Conservation (phyloP, 768 basidiomycete genomes). For the Tylopilus sp. region DNA sequence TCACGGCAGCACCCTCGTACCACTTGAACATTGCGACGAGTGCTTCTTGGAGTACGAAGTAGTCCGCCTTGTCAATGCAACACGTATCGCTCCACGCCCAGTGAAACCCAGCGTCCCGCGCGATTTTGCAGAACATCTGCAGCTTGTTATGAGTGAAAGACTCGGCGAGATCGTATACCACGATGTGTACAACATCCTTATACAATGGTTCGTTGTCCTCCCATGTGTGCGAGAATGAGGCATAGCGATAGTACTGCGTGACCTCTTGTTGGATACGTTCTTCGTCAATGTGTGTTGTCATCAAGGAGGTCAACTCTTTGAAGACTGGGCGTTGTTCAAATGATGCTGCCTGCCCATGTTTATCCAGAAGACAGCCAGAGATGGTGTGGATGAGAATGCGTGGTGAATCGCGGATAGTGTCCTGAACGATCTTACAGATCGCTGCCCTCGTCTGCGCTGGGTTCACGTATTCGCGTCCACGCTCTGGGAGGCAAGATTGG, state of each 20-base stretch:
- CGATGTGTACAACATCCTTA: background rate
- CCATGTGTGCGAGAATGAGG: background rate
- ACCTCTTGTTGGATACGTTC: background rate
- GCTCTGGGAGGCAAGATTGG: background rate
- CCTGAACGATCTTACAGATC: background rate
- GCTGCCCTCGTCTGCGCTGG: background rate
- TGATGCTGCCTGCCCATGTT: background rate
- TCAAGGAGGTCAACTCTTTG: background rate
- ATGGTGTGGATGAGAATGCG: background rate
- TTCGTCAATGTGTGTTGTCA: background rate
- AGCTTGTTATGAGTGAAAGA: background rate
- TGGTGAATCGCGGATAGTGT: background rate
- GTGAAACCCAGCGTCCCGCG: background rate
- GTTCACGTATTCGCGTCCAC: background rate
- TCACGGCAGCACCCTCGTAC: background rate
- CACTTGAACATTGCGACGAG: slow-evolving; percentile 3
- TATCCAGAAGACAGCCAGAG: background rate
- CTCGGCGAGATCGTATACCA: background rate
- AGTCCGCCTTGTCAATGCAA: too few relatives aligned
- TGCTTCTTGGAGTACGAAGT: background rate
- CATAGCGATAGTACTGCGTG: background rate
- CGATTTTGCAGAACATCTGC: slow-evolving; percentile 1
- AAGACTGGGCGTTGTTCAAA: background rate
- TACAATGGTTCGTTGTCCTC: background rate
- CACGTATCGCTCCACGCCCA: too few relatives aligned